Percentiles rank a stretch among this genome's conserved stretches.
Evolutionary conservation across 495 filamentous ascomycete species (phyloP).

Genomic region (Aspergillus indologenus): DNA sequence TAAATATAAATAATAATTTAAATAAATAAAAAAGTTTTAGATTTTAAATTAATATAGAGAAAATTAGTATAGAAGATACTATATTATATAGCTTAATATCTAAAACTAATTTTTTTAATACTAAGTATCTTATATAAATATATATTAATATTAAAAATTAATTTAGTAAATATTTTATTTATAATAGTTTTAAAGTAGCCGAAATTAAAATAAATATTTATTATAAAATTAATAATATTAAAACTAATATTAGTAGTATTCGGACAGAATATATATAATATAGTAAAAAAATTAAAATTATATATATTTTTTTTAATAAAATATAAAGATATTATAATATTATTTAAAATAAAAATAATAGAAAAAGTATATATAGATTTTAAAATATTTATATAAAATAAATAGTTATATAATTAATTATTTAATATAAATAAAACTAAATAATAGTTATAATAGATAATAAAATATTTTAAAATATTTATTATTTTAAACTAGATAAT

Average conservation of each 20-base stretch:
- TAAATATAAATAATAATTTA: neutral
- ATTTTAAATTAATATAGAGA: neutral
- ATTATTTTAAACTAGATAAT: neutral
- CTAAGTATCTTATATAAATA: neutral
- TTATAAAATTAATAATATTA: neutral
- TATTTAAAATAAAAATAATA: neutral
- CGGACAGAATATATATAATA: neutral
- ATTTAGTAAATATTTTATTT: conserved; percentile 3
- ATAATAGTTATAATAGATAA: too few relatives aligned
- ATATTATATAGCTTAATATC: neutral
- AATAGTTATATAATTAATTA: too few relatives aligned
- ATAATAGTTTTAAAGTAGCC: neutral
- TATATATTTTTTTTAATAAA: neutral
- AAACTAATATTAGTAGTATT: neutral
- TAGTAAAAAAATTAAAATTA: neutral
- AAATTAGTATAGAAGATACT: neutral
- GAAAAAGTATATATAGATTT: too few relatives aligned
- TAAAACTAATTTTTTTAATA: neutral
- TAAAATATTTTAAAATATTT: neutral
- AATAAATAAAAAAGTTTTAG: neutral
- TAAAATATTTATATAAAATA: too few relatives aligned
- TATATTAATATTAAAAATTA: neutral
- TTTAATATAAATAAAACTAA: too few relatives aligned
- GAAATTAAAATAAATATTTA: neutral
- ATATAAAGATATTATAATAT: neutral